phyloP scores from a whole-genome alignment of 208 protist genomes.

The Acanthamoeba sp. region DNA sequence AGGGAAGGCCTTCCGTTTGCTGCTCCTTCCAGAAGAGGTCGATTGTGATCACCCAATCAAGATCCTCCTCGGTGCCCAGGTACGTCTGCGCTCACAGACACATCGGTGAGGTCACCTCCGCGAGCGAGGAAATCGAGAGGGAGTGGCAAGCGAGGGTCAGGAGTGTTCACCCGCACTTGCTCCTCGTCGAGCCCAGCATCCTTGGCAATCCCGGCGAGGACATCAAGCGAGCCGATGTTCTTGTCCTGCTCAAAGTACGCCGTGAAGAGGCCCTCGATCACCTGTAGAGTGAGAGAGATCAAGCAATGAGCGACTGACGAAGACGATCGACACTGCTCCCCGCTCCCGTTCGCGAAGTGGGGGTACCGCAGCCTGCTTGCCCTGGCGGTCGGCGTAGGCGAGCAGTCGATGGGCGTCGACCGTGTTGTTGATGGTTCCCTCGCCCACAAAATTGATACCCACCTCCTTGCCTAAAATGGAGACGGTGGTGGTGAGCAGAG shows the following conservation, averaged over 20 bases:
- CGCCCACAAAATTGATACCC: not conserved
- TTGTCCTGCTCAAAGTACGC: conserved; percentile 33
- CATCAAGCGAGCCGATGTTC: conserved; percentile 40
- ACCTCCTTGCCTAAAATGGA: not conserved
- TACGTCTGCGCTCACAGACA: not conserved
- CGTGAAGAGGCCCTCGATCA: not conserved
- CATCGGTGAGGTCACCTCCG: too few species aligned
- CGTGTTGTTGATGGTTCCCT: not conserved
- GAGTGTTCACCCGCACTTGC: not conserved
- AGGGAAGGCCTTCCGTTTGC: conserved; percentile 12
- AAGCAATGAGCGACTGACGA: too few species aligned
- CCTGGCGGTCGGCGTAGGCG: conserved; percentile 12
- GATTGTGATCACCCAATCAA: conserved; percentile 19
- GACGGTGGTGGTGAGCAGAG: too few species aligned
- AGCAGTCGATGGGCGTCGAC: conserved; percentile 14
- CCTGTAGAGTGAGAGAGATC: not conserved
- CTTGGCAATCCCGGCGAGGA: conserved; percentile 22
- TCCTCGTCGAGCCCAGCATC: conserved; percentile 22
- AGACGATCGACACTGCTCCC: not conserved
- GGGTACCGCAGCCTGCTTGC: conserved; percentile 33
- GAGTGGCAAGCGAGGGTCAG: too few species aligned
- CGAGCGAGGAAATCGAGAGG: too few species aligned
- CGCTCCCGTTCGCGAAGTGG: not conserved
- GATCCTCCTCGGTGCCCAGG: conserved; percentile 26
- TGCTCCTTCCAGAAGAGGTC: conserved; percentile 42